Base-by-base conservation (phyloP, 2,329 filamentous ascomycete genomes). In the Microcyclospora pomicola region DNA sequence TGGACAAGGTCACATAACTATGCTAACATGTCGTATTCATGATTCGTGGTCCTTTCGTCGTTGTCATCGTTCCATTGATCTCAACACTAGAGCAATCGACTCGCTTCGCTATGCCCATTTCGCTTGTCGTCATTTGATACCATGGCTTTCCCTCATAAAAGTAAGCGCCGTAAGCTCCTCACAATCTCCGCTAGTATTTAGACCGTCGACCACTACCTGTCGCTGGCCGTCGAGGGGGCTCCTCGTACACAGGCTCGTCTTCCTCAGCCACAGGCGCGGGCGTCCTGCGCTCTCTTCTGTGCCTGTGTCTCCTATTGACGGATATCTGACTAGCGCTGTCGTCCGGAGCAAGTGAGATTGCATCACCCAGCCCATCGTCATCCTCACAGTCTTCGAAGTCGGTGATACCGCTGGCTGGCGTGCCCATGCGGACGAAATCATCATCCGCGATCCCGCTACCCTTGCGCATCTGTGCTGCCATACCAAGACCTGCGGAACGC, bases 251-350 rank as follows among this genome's bases (percentile, higher is more conserved):
- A 12, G 64, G 68, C 51, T 79, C 75, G 31, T 73, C 70, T 43
- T 74, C 71, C 55, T 84, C 80, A 51, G 80, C 76, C 39, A 85
- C 81, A 5, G 75, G 81, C 14, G 80, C 84, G 42, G 77, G 68
- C 46, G 80, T 67, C 60, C 83, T 45, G 71, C 73, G 49, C 75
- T 71, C 52, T 4, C 30, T 4, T 31, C 30, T 15, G 14, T 31
- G 30, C 74, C 78, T 52, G 77, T 68, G 49, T 52, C 80, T 69
- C 49, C 80, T 61, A 37, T 77, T 79, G 54, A 77, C 82, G 53
- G 75, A 79, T 42, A 88, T 82, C 54, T 87, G 86, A 59, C 81
- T 86, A 15, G 82, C 82, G 38, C 74, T 80, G 58, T 88, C 82
- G 52, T 88, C 82, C 0, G 82, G 82, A 48, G 77, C 77, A 35